Base-by-base conservation (phyloP, 352 stramenopile species). In the Pythium chondricola region DNA sequence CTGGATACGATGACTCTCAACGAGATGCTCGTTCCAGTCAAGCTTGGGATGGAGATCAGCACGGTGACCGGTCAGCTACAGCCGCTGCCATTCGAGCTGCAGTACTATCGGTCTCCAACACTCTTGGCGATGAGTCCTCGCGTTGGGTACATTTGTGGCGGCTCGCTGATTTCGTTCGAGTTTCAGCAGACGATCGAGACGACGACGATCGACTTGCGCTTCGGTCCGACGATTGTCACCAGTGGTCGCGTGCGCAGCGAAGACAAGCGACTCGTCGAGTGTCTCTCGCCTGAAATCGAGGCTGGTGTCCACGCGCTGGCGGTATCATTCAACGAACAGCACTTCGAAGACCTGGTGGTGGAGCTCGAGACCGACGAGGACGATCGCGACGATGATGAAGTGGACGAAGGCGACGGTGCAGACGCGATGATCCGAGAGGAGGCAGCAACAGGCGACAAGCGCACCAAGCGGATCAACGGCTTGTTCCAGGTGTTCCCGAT, bases 301-400 rank as follows among this genome's bases (percentile, higher is more conserved):
- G 48, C 61, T 16, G 77, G 77, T 0, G 29, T 63, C 2, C 63
- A 88, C 35, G 53, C 44, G 14, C 52, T 88, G 22, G 63, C 65
- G 2, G 53, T 88, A 17, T 86, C 71, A 2, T 88, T 86, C 21
- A 80, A 88, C 26, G 72, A 82, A 20, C 77, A 88, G 40, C 67
- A 83, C 33, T 88, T 72, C 30, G 68, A 85, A n/a, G 40, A 57
- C 20, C 48, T 45, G 38, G 44, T 47, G 52, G 27, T 50, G 43
- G 49, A 40, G 9, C 26, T 32, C 3, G 31, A 42, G 6, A 25
- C 27, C 20, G 26, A 32, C 8, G 22, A 11, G 4, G 13, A 48
- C 7, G 17, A 36, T 14, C 3, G 4, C 7, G 38, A 31, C 3
- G 33, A 56, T 4, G 48, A 48, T 10, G 30, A 41, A 20, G 30